Conservation (phyloP, 345 rosid genomes). For the Dipteronia sinensis region DNA sequence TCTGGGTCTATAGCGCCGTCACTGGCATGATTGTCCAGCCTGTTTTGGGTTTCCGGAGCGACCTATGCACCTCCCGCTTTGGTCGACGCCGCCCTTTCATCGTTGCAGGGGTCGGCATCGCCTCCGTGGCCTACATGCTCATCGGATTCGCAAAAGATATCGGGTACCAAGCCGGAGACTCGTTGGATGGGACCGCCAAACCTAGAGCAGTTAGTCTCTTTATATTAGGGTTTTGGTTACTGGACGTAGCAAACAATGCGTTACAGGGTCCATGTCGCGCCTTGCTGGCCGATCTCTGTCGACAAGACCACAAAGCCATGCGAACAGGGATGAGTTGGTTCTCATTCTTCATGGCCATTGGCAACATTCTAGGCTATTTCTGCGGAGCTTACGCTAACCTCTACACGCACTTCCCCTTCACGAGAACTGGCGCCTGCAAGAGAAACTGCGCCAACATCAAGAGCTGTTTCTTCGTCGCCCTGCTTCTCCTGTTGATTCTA, state of each 20-base stretch:
- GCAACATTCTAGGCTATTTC: conserved; percentile 82
- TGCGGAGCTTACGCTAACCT: conserved; percentile 65
- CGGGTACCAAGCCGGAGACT: conserved; percentile 63
- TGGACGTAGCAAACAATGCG: conserved; percentile 87
- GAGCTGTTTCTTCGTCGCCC: conserved; percentile 69
- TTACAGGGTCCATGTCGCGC: conserved; percentile 87
- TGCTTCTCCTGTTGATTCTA: conserved; percentile 46
- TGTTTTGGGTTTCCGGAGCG: conserved; percentile 77
- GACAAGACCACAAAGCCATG: conserved; percentile 51
- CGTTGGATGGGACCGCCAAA: conserved; percentile 34
- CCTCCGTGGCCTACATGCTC: conserved; percentile 61
- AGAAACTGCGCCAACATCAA: conserved; percentile 84
- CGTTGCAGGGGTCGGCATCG: conserved; percentile 50
- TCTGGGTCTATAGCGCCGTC: conserved; percentile 92
- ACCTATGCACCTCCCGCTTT: conserved; percentile 67
- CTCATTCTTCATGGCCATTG: conserved; percentile 93
- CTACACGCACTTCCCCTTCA: conserved; percentile 60
- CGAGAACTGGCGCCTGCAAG: conserved; percentile 69
- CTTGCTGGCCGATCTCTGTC: conserved; percentile 72
- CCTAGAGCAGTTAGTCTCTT: conserved; percentile 70
- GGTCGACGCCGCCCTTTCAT: conserved; percentile 96
- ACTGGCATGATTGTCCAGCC: conserved; percentile 93
- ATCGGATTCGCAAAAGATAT: conserved; percentile 85
- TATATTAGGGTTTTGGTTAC: conserved; percentile 82
- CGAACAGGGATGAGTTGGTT: conserved; percentile 60